A percentile compares a stretch with the other conserved stretches of the same genome.
Evolutionary conservation across 2,329 filamentous ascomycete species (phyloP).

Genomic region (Aspergillus sp.): DNA sequence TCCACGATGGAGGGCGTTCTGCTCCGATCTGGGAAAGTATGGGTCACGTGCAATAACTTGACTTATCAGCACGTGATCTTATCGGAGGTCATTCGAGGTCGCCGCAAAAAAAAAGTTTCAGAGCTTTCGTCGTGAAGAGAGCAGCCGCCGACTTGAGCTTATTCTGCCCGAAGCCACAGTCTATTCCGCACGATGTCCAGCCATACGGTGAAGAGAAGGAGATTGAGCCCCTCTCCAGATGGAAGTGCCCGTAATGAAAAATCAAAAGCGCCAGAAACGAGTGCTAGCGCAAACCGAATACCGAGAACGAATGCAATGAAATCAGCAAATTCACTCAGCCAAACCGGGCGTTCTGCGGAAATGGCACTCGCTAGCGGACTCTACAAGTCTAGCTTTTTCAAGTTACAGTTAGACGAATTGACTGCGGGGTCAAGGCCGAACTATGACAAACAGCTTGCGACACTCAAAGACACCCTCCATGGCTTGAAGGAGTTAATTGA

Average conservation of each 20-base stretch:
- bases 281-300: constrained; percentile 23
- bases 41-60: background rate
- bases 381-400: constrained; percentile 71
- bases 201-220: constrained; percentile 51
- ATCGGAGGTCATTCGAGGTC: constrained; percentile 21
- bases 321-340: constrained; percentile 14
- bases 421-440: constrained; percentile 61
- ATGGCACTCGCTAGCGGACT: constrained; percentile 52
- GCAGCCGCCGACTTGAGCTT: background rate
- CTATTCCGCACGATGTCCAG: constrained; percentile 34
- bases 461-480: constrained; percentile 59
- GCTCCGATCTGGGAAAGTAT: background rate
- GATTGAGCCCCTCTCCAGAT: constrained; percentile 45
- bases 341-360: constrained; percentile 36
- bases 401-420: constrained; percentile 69
- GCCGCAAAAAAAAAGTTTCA: constrained; percentile 13
- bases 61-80: constrained; percentile 17
- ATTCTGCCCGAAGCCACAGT: background rate
- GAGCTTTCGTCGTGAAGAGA: background rate
- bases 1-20: too few species aligned
- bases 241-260: constrained; percentile 10
- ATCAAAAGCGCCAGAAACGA: constrained; percentile 27
- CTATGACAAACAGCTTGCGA: constrained; percentile 60
- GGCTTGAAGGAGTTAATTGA: constrained; percentile 63
- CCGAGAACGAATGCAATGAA: constrained; percentile 25